Percentiles rank a stretch among this genome's conserved stretches.
Conservation (phyloP, 2,329 filamentous ascomycete genomes). For the Exophiala spinifera region DNA sequence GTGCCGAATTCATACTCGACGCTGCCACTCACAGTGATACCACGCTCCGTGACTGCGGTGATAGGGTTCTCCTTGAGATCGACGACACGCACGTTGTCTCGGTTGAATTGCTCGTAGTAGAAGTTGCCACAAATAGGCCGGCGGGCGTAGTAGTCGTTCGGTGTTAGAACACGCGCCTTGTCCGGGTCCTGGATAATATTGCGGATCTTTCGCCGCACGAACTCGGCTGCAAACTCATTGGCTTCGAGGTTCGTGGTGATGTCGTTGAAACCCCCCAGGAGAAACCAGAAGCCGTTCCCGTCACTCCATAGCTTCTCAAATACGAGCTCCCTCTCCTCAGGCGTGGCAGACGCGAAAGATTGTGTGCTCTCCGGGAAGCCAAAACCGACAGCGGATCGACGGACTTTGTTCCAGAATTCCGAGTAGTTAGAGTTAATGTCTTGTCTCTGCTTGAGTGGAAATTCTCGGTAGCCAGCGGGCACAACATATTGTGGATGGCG, state of each 20-base stretch:
- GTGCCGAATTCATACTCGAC: slow-evolving; percentile 39
- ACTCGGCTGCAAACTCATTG: slow-evolving; percentile 53
- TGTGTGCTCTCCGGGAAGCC: slow-evolving; percentile 25
- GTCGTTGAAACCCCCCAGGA: slow-evolving; percentile 39
- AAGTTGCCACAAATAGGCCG: slow-evolving; percentile 20
- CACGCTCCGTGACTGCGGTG: slow-evolving; percentile 36
- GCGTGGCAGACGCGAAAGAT: background rate
- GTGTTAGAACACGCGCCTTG: slow-evolving; percentile 31
- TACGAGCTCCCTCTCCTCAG: slow-evolving; percentile 23
- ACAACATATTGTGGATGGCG: slow-evolving; percentile 31
- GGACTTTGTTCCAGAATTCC: slow-evolving; percentile 32
- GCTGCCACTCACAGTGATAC: slow-evolving; percentile 41
- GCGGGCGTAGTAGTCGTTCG: slow-evolving; percentile 20
- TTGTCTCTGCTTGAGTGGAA: slow-evolving; percentile 6
- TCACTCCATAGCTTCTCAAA: slow-evolving; percentile 34
- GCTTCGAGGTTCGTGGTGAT: slow-evolving; percentile 40
- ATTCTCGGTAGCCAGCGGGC: slow-evolving; percentile 4
- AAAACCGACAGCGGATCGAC: slow-evolving; percentile 27
- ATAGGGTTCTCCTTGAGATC: slow-evolving; percentile 45
- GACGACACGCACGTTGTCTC: slow-evolving; percentile 47
- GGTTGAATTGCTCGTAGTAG: slow-evolving; percentile 48
- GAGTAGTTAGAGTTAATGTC: slow-evolving; percentile 35
- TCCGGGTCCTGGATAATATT: slow-evolving; percentile 50
- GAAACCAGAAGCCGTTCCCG: slow-evolving; percentile 40
- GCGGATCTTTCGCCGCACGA: slow-evolving; percentile 54